A percentile compares a stretch with the other conserved stretches of the same genome.
These are phyloP conservation scores for Chondrus crispus DNA, from an alignment of 23 red algal genomes.

Conservation along the genomic window DNA sequence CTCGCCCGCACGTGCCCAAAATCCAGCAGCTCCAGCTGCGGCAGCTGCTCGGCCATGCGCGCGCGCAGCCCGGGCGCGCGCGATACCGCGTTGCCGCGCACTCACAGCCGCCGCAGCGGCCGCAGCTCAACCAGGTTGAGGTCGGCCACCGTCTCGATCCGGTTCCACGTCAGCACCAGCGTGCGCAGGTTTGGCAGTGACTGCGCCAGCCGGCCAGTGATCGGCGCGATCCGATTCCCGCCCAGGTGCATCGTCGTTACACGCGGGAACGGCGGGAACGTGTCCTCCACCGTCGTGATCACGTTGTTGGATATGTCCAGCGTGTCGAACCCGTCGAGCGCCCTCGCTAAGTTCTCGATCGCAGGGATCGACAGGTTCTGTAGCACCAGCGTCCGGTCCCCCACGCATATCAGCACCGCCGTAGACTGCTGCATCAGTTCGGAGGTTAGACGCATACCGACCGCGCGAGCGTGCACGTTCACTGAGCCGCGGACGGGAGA, in stretches of 20 bases:
- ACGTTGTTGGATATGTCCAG: slow-evolving; percentile 74
- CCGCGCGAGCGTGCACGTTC: too few species aligned
- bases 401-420: slow-evolving; percentile 69
- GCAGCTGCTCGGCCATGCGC: too few species aligned
- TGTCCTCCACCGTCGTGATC: slow-evolving; percentile 37
- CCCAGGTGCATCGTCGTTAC: slow-evolving; percentile 41
- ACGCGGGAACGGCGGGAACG: slow-evolving; percentile 64
- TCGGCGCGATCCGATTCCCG: slow-evolving; percentile 42
- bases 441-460: slow-evolving; percentile 77
- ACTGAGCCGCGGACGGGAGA: too few species aligned
- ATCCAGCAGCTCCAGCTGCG: too few species aligned
- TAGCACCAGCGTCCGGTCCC: slow-evolving; percentile 72
- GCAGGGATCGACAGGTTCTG: slow-evolving; percentile 48
- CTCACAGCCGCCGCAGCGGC: too few species aligned
- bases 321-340: slow-evolving; percentile 50
- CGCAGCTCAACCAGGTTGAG: slow-evolving; percentile 47
- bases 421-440: slow-evolving; percentile 43
- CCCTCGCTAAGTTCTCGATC: slow-evolving; percentile 63
- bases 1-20: too few species aligned
- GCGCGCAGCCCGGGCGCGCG: too few species aligned
- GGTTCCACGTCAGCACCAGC: slow-evolving; percentile 75
- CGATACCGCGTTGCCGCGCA: too few species aligned
- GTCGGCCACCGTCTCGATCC: slow-evolving; percentile 21
- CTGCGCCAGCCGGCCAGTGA: slow-evolving; percentile 11
- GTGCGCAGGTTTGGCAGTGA: slow-evolving; percentile 57